Evolutionary conservation across 805 yeast species (phyloP), one percentile per base, ranked within the genome.

Genomic region (Pichia pseudocactophila): DNA sequence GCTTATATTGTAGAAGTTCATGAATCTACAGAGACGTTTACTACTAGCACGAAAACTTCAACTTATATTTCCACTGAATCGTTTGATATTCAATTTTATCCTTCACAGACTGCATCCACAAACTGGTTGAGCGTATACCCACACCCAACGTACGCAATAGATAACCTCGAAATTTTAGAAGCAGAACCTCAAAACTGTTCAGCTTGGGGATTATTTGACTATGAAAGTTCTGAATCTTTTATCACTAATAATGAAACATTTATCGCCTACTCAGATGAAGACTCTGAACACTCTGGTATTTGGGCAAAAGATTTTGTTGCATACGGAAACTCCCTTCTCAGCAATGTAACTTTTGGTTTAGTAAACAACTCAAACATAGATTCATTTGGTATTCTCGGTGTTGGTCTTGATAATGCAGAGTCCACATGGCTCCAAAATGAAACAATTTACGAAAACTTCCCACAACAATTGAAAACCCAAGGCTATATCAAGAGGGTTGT

Each of bases 341-440:
- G 62, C 0, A 64, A 68, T 44, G 62, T 80, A 17, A 71, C 83
- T 4, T 74, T 86, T 58, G 95, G 88, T 3, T 72, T 85, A 16
- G 92, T 82, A 2, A 70, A 73, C 53, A 57, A 57, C 30, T 71
- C 82, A 4, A 70, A 72, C 42, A 73, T 83, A 2, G 60, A 76
- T 12, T 36, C 44, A 13, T 61, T 68, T 26, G 87, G 89, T 40
- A 85, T 81, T 22, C 61, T 82, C 35, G 85, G 86, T 16, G 71
- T 82, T 43, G 87, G 87, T 13, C 64, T 80, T 40, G 65, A 74
- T 3, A 78, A 74, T 17, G 66, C 79, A 37, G 92, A 85, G 59
- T 64, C 73, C 2, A 77, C 85, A 3, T 63, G 61, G 36, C 19
- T 38, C 7, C 19, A 26, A 19, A 30, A 43, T 16, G 36, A 33